phyloP scores from a whole-genome alignment of 805 yeast species.

The Diddensiella caesifluorescens region DNA sequence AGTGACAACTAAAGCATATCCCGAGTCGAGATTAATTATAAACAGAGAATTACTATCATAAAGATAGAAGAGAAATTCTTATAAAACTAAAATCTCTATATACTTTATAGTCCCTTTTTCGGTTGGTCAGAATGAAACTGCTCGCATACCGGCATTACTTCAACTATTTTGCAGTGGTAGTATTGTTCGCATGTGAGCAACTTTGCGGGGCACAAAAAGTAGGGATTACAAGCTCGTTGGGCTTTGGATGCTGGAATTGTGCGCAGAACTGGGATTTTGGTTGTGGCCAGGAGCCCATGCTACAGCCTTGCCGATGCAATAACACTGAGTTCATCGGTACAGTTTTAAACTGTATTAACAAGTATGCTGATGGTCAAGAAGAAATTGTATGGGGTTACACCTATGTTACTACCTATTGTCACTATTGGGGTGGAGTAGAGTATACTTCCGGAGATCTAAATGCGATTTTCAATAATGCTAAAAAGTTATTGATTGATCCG shows the following conservation, averaged over 20 bases:
- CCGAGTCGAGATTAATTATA: too few species aligned
- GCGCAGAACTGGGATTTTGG: slow-evolving; percentile 30
- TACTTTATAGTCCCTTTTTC: too few species aligned
- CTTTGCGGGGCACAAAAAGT: slow-evolving; percentile 20
- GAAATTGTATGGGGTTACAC: slow-evolving; percentile 25
- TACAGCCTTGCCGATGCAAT: slow-evolving; percentile 26
- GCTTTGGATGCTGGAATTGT: slow-evolving; percentile 31
- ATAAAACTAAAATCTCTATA: too few species aligned
- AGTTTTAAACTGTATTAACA: slow-evolving; percentile 27
- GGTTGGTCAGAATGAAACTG: too few species aligned
- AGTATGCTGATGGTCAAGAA: slow-evolving; percentile 20
- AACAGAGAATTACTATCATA: too few species aligned
- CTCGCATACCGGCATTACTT: too few species aligned
- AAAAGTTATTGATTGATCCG: slow-evolving; percentile 22
- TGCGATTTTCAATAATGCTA: slow-evolving; percentile 31
- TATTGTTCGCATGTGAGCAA: too few species aligned
- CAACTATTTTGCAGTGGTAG: too few species aligned
- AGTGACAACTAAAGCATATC: too few species aligned
- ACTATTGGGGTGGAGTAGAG: slow-evolving; percentile 26
- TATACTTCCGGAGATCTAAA: slow-evolving; percentile 24
- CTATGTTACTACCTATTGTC: slow-evolving; percentile 27
- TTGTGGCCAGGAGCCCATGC: slow-evolving; percentile 17
- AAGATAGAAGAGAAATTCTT: too few species aligned
- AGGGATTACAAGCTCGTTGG: slow-evolving; percentile 29
- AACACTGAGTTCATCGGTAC: slow-evolving; percentile 29